Percentiles rank a stretch among this genome's conserved stretches.
phyloP scores from a whole-genome alignment of 2,329 filamentous ascomycete species.

The Monosporascus sp. region DNA sequence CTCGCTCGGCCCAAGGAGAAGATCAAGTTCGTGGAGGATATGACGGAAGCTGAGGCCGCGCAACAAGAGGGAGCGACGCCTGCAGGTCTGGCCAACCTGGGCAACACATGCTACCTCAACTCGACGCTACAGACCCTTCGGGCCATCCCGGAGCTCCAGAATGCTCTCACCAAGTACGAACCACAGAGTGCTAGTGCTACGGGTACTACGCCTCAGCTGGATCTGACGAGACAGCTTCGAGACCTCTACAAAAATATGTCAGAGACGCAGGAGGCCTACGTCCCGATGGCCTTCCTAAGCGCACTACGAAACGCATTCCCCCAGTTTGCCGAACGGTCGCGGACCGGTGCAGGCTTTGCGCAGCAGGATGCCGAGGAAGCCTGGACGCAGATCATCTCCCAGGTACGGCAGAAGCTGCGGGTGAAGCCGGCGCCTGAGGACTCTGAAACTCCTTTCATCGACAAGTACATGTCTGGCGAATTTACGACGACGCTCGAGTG shows the following conservation, averaged over 20 bases:
- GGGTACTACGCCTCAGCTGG: constrained; percentile 48
- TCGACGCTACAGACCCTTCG: constrained; percentile 90
- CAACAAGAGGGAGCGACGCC: constrained; percentile 79
- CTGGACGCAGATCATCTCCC: constrained; percentile 90
- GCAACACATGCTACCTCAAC: constrained; percentile 98
- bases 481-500: constrained; percentile 77
- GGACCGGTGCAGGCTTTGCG: constrained; percentile 79
- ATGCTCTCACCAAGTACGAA: constrained; percentile 62
- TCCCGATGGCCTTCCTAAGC: constrained; percentile 76
- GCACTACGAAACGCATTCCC: constrained; percentile 76
- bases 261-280: constrained; percentile 81
- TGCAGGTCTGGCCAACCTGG: constrained; percentile 83
- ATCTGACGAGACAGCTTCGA: constrained; percentile 72
- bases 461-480: constrained; percentile 82
- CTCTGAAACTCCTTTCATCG: constrained; percentile 67
- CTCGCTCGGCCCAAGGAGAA: constrained; percentile 72
- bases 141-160: constrained; percentile 84
- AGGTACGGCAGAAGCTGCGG: constrained; percentile 73
- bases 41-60: constrained; percentile 90
- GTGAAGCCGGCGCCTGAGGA: constrained; percentile 49
- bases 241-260: constrained; percentile 87
- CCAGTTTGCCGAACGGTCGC: constrained; percentile 87
- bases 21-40: constrained; percentile 90
- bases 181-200: constrained; percentile 17
- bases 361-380: constrained; percentile 98